phyloP scores from a whole-genome alignment of 2,329 filamentous ascomycete genomes.

The Myriosclerotinia duriaeana region DNA sequence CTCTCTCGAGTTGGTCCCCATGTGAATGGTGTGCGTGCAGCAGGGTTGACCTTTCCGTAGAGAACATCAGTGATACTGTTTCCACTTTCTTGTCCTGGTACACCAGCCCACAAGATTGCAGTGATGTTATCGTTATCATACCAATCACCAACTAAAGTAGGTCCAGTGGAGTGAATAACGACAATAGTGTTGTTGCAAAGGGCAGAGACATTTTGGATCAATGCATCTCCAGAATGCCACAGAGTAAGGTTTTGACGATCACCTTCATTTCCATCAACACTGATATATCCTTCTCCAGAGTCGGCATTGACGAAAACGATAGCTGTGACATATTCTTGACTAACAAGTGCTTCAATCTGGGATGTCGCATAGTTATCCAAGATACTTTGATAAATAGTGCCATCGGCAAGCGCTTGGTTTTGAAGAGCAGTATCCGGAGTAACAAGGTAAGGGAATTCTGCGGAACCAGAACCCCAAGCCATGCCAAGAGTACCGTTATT shows the following conservation, averaged over 20 bases:
- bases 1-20: constrained; percentile 61
- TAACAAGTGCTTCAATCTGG: constrained; percentile 60
- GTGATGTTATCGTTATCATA: constrained; percentile 76
- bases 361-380: constrained; percentile 67
- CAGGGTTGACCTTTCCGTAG: constrained; percentile 76
- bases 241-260: constrained; percentile 91
- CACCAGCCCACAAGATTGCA: constrained; percentile 77
- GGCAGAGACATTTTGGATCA: constrained; percentile 78
- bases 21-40: constrained; percentile 76
- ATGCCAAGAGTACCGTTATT: constrained; percentile 66
- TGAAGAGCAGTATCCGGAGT: constrained; percentile 73
- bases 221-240: constrained; percentile 76
- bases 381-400: constrained; percentile 63
- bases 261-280: constrained; percentile 77
- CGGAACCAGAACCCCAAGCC: constrained; percentile 75
- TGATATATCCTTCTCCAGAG: constrained; percentile 83
- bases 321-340: constrained; percentile 59
- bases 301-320: constrained; percentile 90
- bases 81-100: constrained; percentile 81
- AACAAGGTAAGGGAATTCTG: constrained; percentile 74
- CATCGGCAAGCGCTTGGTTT: constrained; percentile 59
- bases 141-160: constrained; percentile 74
- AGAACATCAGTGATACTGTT: constrained; percentile 79
- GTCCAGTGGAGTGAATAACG: constrained; percentile 81
- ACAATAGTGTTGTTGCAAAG: constrained; percentile 87